Base-by-base conservation (phyloP, 192 early-diverging fungal species). In the Backusella parvicylindrica region DNA sequence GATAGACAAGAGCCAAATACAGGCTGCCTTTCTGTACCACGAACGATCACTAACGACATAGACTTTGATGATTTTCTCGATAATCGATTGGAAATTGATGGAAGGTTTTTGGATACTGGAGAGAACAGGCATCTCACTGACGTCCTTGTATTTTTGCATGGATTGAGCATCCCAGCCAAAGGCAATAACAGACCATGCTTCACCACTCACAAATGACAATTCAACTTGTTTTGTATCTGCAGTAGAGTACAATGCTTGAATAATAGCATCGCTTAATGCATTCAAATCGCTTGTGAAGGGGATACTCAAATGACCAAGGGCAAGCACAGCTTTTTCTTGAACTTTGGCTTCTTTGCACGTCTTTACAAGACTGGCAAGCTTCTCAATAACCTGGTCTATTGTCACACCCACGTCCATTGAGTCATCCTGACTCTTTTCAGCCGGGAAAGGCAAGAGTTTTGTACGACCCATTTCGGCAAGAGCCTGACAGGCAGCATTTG, bases 171-270 rank as follows among this genome's bases (percentile, higher is more conserved):
- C 68, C 85, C 92, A 95, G 6, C 93, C 92, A 64, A 81, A 84
- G 6, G 88, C 81, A 16, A 87, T 75, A 7, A 81, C 81, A 0
- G 92, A 88, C 65, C 96, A 75, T 0, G 96, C 91, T 74, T 96
- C 95, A 30, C 96, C 97, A 40, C 93, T 86, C 13, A 90, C 89
- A 75, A 98, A 97, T 68, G 95, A 90, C 35, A 94, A 75, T 63
- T 98, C 97, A 0, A 93, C 85, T 40, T 95, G 90, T 71, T 97
- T 95, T 37, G 90, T 88, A 37, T 82, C 73, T 0, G 83, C 81
- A 12, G 75, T 75, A 30, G 75, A 53, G 37, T 74, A 81, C 15
- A 84, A 70, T 49, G 83, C 82, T 30, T 86, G 81, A 1, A 91
- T 53, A 30, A 91, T 75, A 1, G 41, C 16, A 2, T 72, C 64